Conservation (phyloP, 805 yeast species). For the Spathaspora arborariae region DNA sequence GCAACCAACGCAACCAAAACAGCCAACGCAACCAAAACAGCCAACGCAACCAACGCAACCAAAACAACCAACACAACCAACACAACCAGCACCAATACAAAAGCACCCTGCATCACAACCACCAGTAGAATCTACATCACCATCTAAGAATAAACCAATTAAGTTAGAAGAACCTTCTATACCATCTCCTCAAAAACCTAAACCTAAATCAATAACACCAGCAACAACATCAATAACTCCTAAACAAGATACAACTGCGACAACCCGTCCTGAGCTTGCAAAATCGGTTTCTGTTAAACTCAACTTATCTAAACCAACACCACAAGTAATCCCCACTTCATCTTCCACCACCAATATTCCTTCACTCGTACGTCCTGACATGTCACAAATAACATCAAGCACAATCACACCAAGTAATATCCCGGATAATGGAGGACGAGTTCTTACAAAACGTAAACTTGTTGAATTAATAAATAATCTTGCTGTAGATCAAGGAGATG, state of each 20-base stretch:
- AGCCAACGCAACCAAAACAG: neutral
- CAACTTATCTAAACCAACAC: neutral
- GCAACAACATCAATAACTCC: neutral
- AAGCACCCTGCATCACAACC: too few species aligned
- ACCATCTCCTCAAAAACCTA: neutral
- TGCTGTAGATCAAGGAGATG: constrained; percentile 85
- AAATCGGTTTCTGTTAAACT: neutral
- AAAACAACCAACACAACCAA: neutral
- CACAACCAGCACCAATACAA: too few species aligned
- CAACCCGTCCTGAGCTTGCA: neutral
- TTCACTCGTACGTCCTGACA: constrained; percentile 4
- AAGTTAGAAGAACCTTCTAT: neutral
- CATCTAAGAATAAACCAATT: neutral
- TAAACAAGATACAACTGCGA: neutral
- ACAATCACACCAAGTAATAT: constrained; percentile 26
- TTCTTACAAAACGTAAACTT: constrained; percentile 83
- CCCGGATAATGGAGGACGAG: constrained; percentile 67
- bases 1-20: neutral
- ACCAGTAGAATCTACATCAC: neutral
- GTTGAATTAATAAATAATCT: constrained; percentile 80
- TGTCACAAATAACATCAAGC: constrained; percentile 47
- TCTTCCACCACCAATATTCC: constrained; percentile 7
- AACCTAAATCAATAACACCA: neutral
- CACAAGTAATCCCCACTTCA: constrained; percentile 8
- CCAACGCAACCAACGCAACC: constrained; percentile 1